phyloP scores from a whole-genome alignment of 139 green algal species.

The Haematococcus lacustris region DNA sequence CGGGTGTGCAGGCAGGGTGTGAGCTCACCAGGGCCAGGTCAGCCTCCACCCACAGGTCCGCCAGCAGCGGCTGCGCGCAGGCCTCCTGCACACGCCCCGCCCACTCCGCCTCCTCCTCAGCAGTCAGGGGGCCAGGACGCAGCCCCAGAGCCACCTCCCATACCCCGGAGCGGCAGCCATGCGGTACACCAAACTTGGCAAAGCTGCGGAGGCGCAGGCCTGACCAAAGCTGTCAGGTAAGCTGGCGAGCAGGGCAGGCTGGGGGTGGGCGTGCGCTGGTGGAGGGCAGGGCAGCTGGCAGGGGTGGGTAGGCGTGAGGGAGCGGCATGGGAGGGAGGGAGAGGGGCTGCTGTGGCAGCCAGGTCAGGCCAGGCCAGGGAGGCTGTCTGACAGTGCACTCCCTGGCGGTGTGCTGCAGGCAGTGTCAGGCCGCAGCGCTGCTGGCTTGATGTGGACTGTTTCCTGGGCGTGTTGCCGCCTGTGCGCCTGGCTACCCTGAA shows the following conservation, averaged over 20 bases:
- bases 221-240: not conserved
- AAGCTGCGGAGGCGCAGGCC: conserved; percentile 3
- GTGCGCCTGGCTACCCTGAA: no score
- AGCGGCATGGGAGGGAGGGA: not conserved
- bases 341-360: no score
- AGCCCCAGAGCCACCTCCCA: conserved; percentile 29
- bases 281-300: not conserved
- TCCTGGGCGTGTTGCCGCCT: no score
- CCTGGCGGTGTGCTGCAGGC: no score
- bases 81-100: conserved; percentile 13
- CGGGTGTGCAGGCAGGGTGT: no score
- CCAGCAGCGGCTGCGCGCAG: conserved; percentile 28
- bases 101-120: no score
- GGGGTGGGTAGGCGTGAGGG: not conserved
- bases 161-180: conserved; percentile 12
- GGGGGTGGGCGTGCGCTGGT: not conserved
- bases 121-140: not conserved
- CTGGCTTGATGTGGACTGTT: no score
- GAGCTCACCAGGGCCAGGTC: no score
- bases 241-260: not conserved
- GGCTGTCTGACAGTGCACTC: no score
- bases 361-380: no score
- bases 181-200: conserved; percentile 19
- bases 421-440: no score
- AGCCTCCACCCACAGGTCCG: conserved; percentile 31